Percentiles rank a stretch among this genome's conserved stretches.
Conservation (phyloP, 139 green algal species). For the Pseudopediastrum boryanum region DNA sequence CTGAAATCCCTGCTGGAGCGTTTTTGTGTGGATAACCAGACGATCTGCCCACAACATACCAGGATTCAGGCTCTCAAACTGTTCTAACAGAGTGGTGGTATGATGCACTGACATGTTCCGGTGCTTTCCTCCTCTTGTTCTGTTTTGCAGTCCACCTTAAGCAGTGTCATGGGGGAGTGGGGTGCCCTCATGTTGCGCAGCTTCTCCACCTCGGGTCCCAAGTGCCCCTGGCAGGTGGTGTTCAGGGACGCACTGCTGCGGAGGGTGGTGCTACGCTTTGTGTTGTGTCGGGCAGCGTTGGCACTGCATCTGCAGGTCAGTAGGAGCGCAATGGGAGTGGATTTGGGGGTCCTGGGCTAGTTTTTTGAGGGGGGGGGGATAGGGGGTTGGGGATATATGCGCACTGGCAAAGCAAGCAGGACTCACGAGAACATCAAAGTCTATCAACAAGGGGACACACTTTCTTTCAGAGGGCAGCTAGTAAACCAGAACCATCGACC, state of each 20-base stretch:
- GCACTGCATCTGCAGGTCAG: conserved; percentile 44
- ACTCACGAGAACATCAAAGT: no score
- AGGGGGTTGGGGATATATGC: no score
- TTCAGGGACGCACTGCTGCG: conserved; percentile 48
- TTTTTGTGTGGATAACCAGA: background rate
- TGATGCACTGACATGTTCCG: no score
- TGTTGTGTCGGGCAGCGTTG: conserved; percentile 47
- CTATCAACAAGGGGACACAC: no score
- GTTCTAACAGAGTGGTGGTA: no score
- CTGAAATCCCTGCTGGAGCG: background rate
- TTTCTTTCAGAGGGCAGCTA: no score
- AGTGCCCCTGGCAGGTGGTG: conserved; percentile 21
- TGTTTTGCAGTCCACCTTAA: conserved; percentile 24
- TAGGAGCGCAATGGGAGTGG: background rate
- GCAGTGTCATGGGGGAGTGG: conserved; percentile 25
- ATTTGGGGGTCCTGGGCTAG: background rate
- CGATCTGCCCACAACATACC: no score
- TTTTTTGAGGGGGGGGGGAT: no score
- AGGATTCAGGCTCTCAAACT: no score
- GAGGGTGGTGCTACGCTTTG: conserved; percentile 51
- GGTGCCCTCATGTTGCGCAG: conserved; percentile 29
- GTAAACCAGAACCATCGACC: no score
- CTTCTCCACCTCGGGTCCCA: conserved; percentile 9
- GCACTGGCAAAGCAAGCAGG: no score
- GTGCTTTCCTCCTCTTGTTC: background rate